Conservation (phyloP, 495 filamentous ascomycete genomes). For the Penicillium alfredii region DNA sequence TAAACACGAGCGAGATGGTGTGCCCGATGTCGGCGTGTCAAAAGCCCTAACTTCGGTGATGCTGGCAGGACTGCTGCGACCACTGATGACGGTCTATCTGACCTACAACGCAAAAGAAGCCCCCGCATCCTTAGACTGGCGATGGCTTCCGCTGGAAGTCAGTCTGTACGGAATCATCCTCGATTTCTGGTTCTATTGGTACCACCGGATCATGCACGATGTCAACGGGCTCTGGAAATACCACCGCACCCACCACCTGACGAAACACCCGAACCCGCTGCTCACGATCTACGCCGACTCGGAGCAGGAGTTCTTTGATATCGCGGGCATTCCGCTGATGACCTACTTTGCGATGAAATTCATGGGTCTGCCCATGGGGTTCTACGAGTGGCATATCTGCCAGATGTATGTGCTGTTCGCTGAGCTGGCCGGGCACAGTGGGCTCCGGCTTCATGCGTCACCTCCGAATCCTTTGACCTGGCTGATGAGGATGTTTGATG, state of each 20-base stretch:
- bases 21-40: constrained; percentile 11
- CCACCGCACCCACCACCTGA: constrained; percentile 13
- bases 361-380: constrained; percentile 13
- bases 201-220: constrained; percentile 13
- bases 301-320: constrained; percentile 13
- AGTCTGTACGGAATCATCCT: constrained; percentile 12
- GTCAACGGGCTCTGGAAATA: constrained; percentile 10
- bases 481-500: constrained; percentile 10
- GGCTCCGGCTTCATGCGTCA: constrained; percentile 11
- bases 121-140: constrained; percentile 4
- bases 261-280: constrained; percentile 11
- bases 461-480: constrained; percentile 9
- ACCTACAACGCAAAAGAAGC: constrained; percentile 40
- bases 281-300: constrained; percentile 11
- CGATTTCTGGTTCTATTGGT: constrained; percentile 17
- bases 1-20: constrained; percentile 15
- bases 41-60: constrained; percentile 8
- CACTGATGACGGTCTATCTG: constrained; percentile 8
- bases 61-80: constrained; percentile 8
- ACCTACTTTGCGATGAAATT: constrained; percentile 9
- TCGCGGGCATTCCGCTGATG: constrained; percentile 7
- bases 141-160: constrained; percentile 7
- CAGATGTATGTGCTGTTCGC: constrained; percentile 14
- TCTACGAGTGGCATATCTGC: constrained; percentile 17
- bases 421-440: constrained; percentile 13